Base-by-base conservation (phyloP, 1,284 basidiomycete genomes). In the Rhodotorula sp. region DNA sequence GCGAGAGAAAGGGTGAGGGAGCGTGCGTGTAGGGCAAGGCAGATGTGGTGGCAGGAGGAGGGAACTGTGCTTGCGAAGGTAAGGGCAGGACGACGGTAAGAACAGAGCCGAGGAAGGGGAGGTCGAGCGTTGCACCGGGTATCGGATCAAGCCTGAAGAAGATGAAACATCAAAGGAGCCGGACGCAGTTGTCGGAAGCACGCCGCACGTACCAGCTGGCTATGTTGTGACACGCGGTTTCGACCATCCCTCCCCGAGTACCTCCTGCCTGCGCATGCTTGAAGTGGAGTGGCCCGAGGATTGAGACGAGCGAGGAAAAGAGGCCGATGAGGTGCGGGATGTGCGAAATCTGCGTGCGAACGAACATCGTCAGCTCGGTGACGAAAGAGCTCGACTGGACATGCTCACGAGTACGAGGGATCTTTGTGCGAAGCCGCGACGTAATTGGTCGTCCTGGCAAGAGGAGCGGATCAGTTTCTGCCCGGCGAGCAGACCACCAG, bases 201-300 rank as follows among this genome's bases (percentile, higher is more conserved):
- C n/a, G n/a, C n/a, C n/a, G n/a, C n/a, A 81, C 87, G 79, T 81
- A 93, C 93, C 93, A 95, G 66, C 84, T 86, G 5, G 90, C 87
- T 32, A 95, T 89, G 71, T 91, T 91, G 76, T 92, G 86, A 77
- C 90, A 93, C 0, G 91, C 91, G 1, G 88, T 86, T 80, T 95
- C 92, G 6, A 94, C 83, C 83, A 92, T 92, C 0, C 89, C 85
- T 15, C 86, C 85, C 19, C 89, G 90, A 72, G 56, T 39, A 47
- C 72, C 59, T 15, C 62, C 27, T 29, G 46, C 46, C 24, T 67
- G 57, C 47, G 70, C 69, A 34, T 92, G 89, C 30, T 82, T 79
- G 75, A 90, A 87, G 79, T 89, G 92, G 32, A 89, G 81, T 0
- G 91, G 89, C 0, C 92, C 93, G 47, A 96, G 84, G 55, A 86